Evolutionary conservation across 164 flowering plant species (phyloP).

Genomic region (Vitis rotundifolia): DNA sequence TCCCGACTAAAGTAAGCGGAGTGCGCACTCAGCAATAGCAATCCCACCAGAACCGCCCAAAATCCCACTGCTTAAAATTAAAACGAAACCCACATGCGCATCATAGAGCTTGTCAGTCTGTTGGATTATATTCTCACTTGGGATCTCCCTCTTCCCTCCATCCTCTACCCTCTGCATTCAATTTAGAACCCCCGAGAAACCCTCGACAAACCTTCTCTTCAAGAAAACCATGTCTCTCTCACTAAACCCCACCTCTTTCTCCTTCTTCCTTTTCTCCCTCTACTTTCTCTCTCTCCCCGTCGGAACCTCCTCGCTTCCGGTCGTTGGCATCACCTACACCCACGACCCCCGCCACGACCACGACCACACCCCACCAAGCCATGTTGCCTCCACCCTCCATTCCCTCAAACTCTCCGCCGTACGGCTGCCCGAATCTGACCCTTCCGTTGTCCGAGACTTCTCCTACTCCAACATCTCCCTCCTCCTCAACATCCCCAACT

Average conservation of each 20-base stretch:
- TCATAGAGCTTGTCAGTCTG: too few species aligned
- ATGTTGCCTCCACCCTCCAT: constrained; percentile 25
- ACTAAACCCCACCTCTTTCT: neutral
- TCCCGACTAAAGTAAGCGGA: too few species aligned
- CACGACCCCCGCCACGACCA: constrained; percentile 9
- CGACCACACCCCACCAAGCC: constrained; percentile 22
- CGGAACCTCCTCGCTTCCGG: constrained; percentile 10
- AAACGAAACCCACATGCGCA: too few species aligned
- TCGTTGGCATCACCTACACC: constrained; percentile 39
- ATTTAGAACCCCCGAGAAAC: too few species aligned
- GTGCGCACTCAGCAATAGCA: too few species aligned
- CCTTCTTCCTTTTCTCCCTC: constrained; percentile 14
- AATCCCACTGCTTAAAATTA: too few species aligned
- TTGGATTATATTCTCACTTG: too few species aligned
- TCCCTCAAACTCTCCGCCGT: constrained; percentile 37
- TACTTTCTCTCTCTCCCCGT: neutral
- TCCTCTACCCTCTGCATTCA: neutral
- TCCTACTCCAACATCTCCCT: constrained; percentile 65
- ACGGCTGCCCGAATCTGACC: constrained; percentile 52
- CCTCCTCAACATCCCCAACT: constrained; percentile 71
- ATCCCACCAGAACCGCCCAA: too few species aligned
- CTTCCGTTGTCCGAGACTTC: constrained; percentile 57
- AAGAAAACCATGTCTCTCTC: constrained; percentile 1
- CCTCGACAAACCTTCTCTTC: neutral
- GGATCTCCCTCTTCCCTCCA: neutral